These are phyloP conservation scores for Psidium friedrichsthalianum DNA, from an alignment of 345 rosid species.

Conservation along the genomic window DNA sequence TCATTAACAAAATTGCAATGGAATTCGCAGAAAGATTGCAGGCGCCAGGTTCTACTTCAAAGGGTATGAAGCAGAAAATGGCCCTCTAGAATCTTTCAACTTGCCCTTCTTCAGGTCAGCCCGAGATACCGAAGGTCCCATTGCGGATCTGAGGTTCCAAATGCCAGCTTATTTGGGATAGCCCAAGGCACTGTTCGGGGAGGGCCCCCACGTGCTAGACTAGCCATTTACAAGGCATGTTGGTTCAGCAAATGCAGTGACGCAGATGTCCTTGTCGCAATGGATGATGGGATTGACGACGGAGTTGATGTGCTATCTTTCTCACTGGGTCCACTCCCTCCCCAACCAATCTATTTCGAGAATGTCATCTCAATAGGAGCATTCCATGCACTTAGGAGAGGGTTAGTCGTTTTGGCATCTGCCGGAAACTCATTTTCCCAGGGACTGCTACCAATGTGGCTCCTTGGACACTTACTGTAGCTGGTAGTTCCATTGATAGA, in stretches of 20 bases:
- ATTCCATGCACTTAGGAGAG: constrained; percentile 36
- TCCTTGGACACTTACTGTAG: constrained; percentile 43
- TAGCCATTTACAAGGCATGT: constrained; percentile 41
- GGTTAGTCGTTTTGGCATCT: constrained; percentile 31
- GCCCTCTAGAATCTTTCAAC: constrained; percentile 22
- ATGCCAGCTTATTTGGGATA: constrained; percentile 31
- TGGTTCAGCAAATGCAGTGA: constrained; percentile 27
- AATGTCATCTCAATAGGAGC: constrained; percentile 24
- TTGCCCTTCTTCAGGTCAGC: constrained; percentile 24
- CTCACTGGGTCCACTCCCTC: constrained; percentile 30
- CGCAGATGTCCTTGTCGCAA: constrained; percentile 30
- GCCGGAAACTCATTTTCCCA: constrained; percentile 29
- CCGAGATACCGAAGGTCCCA: constrained; percentile 29
- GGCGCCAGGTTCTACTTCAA: constrained; percentile 33
- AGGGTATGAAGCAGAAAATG: constrained; percentile 29
- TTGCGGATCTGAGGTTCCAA: constrained; percentile 18
- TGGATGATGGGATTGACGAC: constrained; percentile 33
- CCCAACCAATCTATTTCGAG: constrained; percentile 21
- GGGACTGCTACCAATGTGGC: constrained; percentile 27
- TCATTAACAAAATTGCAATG: neutral
- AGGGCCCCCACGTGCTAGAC: constrained; percentile 35
- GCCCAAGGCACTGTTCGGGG: constrained; percentile 39
- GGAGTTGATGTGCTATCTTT: constrained; percentile 40
- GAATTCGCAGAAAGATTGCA: constrained; percentile 28
- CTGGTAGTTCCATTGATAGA: constrained; percentile 34